Conservation (phyloP, 139 green algal genomes). For the Medakamo hakoo region DNA sequence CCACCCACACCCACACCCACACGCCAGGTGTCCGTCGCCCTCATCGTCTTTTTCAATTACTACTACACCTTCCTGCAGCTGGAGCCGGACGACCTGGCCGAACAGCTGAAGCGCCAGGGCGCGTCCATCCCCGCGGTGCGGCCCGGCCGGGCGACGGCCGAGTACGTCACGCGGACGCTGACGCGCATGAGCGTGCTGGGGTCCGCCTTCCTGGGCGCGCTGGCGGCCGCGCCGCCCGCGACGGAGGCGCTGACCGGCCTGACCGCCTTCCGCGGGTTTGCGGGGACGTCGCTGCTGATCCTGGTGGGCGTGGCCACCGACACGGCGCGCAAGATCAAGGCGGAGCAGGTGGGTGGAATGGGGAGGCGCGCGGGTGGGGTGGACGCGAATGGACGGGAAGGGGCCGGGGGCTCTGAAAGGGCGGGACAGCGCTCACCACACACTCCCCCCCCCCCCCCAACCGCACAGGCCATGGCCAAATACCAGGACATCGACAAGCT, state of each 20-base stretch:
- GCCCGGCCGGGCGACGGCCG: constrained; percentile 71
- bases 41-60: constrained; percentile 99
- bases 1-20: not conserved
- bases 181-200: constrained; percentile 85
- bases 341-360: no score
- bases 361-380: no score
- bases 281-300: constrained; percentile 76
- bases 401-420: no score
- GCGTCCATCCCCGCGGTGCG: constrained; percentile 79
- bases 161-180: constrained; percentile 83
- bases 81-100: constrained; percentile 90
- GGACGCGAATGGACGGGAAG: no score
- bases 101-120: constrained; percentile 88
- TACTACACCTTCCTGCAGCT: constrained; percentile 99
- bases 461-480: constrained; percentile 79
- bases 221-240: constrained; percentile 64
- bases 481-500: constrained; percentile 59
- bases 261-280: constrained; percentile 90
- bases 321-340: constrained; percentile 71
- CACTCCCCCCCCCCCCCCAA: no score
- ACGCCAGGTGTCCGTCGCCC: constrained; percentile 58
- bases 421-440: no score
- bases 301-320: constrained; percentile 86
- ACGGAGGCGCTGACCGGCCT: constrained; percentile 67
- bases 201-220: constrained; percentile 75